A percentile compares a stretch with the other conserved stretches of the same genome.
phyloP scores from a whole-genome alignment of 2,329 filamentous ascomycete genomes.

The Elsinoe batatas region DNA sequence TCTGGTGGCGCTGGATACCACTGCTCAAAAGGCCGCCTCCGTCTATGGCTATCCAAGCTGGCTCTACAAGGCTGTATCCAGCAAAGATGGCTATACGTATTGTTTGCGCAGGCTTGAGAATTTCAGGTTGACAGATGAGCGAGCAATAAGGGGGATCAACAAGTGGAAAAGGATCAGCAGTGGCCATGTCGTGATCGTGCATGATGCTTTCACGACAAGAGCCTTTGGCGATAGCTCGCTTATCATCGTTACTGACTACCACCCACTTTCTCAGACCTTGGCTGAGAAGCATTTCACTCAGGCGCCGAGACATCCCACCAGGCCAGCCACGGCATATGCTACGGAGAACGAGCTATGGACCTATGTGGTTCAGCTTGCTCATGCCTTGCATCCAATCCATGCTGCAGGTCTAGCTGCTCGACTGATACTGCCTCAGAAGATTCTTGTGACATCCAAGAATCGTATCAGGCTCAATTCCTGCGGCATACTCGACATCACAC shows the following conservation, averaged over 20 bases:
- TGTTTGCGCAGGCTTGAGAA: constrained; percentile 79
- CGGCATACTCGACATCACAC: constrained; percentile 78
- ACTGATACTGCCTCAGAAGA: constrained; percentile 77
- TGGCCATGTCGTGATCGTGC: constrained; percentile 71
- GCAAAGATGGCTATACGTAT: constrained; percentile 82
- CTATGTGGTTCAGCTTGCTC: constrained; percentile 85
- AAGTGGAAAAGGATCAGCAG: constrained; percentile 82
- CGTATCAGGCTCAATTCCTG: constrained; percentile 82
- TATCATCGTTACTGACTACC: constrained; percentile 88
- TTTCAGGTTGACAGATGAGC: constrained; percentile 79
- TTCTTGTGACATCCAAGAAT: constrained; percentile 83
- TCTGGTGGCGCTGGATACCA: constrained; percentile 77
- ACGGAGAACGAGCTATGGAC: constrained; percentile 75
- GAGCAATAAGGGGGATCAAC: constrained; percentile 75
- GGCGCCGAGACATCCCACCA: constrained; percentile 21
- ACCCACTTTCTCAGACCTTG: constrained; percentile 81
- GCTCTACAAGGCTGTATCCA: constrained; percentile 89
- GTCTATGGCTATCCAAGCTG: constrained; percentile 84
- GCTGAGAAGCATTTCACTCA: constrained; percentile 63
- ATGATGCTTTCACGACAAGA: constrained; percentile 87
- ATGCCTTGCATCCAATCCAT: constrained; percentile 79
- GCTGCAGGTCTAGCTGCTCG: constrained; percentile 69
- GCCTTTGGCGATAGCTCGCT: constrained; percentile 92
- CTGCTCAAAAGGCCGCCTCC: constrained; percentile 63
- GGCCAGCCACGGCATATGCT: constrained; percentile 33